Evolutionary conservation across 2,329 filamentous ascomycete species (phyloP).

Genomic region (Penicillium sp.): DNA sequence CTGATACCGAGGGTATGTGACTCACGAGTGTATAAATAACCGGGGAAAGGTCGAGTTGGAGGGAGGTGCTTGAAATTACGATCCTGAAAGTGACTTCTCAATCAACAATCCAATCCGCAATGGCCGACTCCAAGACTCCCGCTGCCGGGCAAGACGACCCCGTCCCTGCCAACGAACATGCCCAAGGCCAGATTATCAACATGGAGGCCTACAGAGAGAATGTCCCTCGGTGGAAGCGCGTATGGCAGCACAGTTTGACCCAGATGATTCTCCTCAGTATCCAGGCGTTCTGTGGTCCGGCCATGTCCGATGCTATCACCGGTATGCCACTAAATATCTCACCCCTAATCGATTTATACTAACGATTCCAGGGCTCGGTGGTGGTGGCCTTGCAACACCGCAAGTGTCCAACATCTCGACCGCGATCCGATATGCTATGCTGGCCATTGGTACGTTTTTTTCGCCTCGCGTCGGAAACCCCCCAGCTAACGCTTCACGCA

Average conservation of each 20-base stretch:
- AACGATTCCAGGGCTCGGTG: conserved; percentile 40
- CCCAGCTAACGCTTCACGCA: neutral
- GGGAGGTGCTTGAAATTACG: neutral
- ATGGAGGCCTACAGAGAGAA: conserved; percentile 28
- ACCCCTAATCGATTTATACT: neutral
- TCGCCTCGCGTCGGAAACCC: neutral
- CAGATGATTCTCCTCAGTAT: conserved; percentile 56
- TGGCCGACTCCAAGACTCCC: neutral
- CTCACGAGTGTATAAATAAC: neutral
- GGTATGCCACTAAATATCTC: conserved; percentile 23
- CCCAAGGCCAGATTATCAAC: conserved; percentile 32
- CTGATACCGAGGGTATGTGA: neutral
- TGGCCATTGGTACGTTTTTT: conserved; percentile 34
- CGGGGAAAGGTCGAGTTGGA: neutral
- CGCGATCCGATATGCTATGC: conserved; percentile 35
- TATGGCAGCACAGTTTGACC: conserved; percentile 55
- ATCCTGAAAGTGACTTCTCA: neutral
- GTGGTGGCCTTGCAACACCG: conserved; percentile 52
- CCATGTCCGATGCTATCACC: conserved; percentile 48
- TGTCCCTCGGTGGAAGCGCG: conserved; percentile 49
- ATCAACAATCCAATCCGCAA: neutral
- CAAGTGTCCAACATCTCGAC: conserved; percentile 51
- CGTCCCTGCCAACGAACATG: neutral
- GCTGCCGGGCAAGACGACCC: neutral
- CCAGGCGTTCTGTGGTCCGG: conserved; percentile 52